phyloP scores from a whole-genome alignment of 1,284 basidiomycete genomes.

The Marasmius tenuissimus region DNA sequence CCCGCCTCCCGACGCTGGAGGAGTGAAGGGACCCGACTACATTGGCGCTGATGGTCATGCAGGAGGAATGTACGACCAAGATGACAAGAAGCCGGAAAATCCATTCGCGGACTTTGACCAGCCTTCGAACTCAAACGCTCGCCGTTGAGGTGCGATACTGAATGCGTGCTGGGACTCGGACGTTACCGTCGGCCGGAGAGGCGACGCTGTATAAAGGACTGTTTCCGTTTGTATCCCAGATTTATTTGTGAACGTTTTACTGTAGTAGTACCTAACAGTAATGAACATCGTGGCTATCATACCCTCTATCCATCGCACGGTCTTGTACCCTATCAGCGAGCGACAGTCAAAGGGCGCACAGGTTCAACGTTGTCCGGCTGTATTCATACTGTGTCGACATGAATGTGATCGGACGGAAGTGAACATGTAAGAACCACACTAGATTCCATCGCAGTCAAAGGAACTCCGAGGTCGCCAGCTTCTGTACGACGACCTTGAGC shows the following conservation, averaged over 20 bases:
- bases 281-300: no score
- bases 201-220: no score
- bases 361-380: background rate
- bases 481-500: background rate
- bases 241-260: background rate
- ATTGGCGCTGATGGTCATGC: slow-evolving; percentile 7
- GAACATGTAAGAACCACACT: background rate
- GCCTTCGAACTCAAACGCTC: background rate
- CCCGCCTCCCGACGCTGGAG: background rate
- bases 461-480: background rate
- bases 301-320: background rate
- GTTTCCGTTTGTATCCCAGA: no score
- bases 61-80: slow-evolving; percentile 3
- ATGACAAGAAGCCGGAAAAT: slow-evolving; percentile 7
- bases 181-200: no score
- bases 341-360: background rate
- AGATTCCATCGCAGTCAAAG: background rate
- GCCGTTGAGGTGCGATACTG: background rate
- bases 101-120: background rate
- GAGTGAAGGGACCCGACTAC: slow-evolving; percentile 13
- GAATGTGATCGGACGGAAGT: background rate
- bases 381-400: background rate
- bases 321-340: background rate
- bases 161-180: background rate
- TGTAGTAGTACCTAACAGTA: no score